Evolutionary conservation across 805 yeast genomes (phyloP).

Genomic region (Saccharomycopsis capsularis): DNA sequence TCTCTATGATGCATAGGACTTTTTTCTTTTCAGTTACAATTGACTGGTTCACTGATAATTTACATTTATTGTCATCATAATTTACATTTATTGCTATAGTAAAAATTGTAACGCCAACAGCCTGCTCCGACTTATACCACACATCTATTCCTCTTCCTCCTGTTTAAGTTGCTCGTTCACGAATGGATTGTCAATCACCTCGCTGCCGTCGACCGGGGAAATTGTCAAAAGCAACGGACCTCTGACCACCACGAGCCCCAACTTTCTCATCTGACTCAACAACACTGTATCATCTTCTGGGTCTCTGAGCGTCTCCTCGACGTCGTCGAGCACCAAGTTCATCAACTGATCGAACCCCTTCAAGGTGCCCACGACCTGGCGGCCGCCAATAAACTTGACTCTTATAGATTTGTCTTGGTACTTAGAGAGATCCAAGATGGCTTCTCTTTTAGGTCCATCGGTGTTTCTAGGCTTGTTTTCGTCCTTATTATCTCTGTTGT

Average conservation of each 20-base stretch:
- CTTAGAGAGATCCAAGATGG: constrained; percentile 72
- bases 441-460: constrained; percentile 79
- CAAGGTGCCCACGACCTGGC: constrained; percentile 71
- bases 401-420: constrained; percentile 66
- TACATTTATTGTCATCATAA: too few relatives aligned
- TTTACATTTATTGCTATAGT: too few relatives aligned
- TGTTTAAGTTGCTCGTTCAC: constrained; percentile 3
- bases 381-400: constrained; percentile 80
- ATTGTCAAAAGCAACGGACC: constrained; percentile 72
- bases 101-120: too few relatives aligned
- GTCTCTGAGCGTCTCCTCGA: constrained; percentile 60
- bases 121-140: too few relatives aligned
- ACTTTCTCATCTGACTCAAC: constrained; percentile 51
- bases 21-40: too few relatives aligned
- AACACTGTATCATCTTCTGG: constrained; percentile 50
- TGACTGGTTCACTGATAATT: too few relatives aligned
- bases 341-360: constrained; percentile 80
- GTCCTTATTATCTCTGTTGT: constrained; percentile 10
- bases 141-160: not conserved
- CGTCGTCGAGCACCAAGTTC: constrained; percentile 71
- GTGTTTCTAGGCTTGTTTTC: constrained; percentile 20
- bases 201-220: constrained; percentile 67
- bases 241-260: constrained; percentile 79
- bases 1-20: too few relatives aligned
- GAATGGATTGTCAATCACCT: constrained; percentile 65